phyloP scores from a whole-genome alignment of 371 early-diverging fungal species.

The Coemansia linderi region DNA sequence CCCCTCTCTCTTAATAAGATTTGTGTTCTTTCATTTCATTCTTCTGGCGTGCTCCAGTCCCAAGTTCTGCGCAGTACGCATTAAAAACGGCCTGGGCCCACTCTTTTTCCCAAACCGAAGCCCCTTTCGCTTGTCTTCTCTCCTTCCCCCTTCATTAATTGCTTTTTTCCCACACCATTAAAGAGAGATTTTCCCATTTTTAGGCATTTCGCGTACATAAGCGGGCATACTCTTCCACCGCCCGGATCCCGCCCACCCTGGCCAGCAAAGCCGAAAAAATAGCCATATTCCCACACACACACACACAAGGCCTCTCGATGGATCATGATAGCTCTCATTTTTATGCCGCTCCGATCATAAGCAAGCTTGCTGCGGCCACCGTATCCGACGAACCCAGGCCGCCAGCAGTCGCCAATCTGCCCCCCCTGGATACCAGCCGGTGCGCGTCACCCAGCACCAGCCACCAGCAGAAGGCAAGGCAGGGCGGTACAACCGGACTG shows the following conservation, averaged over 20 bases:
- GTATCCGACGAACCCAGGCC: neutral
- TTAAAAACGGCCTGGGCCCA: neutral
- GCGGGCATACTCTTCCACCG: constrained; percentile 1
- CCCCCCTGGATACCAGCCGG: constrained; percentile 34
- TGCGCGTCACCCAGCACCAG: constrained; percentile 23
- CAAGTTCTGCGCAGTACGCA: neutral
- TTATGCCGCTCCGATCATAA: constrained; percentile 18
- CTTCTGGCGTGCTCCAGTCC: neutral
- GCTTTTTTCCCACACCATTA: neutral
- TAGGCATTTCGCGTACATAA: constrained; percentile 1
- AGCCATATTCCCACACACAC: constrained; percentile 4
- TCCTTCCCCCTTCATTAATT: neutral
- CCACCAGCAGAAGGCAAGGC: neutral
- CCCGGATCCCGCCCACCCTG: neutral
- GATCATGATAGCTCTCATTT: constrained; percentile 25
- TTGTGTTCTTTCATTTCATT: neutral
- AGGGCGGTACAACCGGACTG: neutral
- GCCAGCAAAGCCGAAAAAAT: constrained; percentile 4
- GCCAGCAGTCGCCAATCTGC: constrained; percentile 11
- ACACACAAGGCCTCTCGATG: constrained; percentile 2
- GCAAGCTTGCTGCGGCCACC: constrained; percentile 2
- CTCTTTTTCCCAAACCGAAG: neutral
- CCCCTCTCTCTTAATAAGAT: neutral
- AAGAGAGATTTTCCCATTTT: constrained; percentile 2
- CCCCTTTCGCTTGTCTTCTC: neutral